Conservation (phyloP, 2,329 filamentous ascomycete species). For the Aureobasidium sp. region DNA sequence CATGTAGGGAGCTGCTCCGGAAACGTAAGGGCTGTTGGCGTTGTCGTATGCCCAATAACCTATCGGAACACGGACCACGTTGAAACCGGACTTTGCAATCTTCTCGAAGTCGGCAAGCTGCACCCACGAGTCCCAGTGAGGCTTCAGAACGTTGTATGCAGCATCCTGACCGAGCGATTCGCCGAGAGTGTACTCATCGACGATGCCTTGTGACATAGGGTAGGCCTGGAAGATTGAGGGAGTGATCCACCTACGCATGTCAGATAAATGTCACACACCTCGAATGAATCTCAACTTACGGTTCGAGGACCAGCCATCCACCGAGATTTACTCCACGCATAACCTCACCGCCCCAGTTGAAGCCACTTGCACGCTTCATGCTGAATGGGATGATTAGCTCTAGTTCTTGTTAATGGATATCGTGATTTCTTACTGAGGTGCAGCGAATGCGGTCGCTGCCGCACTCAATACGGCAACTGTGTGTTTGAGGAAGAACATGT, state of each 20-base stretch:
- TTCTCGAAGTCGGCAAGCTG: slow-evolving; percentile 46
- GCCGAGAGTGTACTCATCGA: slow-evolving; percentile 45
- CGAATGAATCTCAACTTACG: slow-evolving; percentile 22
- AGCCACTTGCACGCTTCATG: slow-evolving; percentile 19
- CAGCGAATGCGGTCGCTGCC: slow-evolving; percentile 17
- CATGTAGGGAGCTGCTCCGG: slow-evolving; percentile 44
- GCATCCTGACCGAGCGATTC: slow-evolving; percentile 40
- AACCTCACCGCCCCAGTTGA: slow-evolving; percentile 41
- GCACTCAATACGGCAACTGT: slow-evolving; percentile 21
- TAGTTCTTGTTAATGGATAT: neutral
- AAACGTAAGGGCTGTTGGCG: slow-evolving; percentile 40
- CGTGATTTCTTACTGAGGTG: slow-evolving; percentile 18
- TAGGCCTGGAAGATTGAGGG: slow-evolving; percentile 44
- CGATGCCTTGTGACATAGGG: slow-evolving; percentile 24
- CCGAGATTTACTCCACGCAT: slow-evolving; percentile 44
- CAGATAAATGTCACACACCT: neutral
- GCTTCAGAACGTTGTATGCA: slow-evolving; percentile 35
- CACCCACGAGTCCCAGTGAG: slow-evolving; percentile 45
- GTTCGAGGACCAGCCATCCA: slow-evolving; percentile 42
- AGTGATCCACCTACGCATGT: slow-evolving; percentile 41
- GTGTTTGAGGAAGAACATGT: slow-evolving; percentile 19
- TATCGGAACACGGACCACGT: slow-evolving; percentile 50
- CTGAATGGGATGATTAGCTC: neutral
- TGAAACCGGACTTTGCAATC: slow-evolving; percentile 49
- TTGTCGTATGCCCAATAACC: slow-evolving; percentile 53